Base-by-base conservation (phyloP, 176 grass and related monocot species). In the Calamus simplicifolius region DNA sequence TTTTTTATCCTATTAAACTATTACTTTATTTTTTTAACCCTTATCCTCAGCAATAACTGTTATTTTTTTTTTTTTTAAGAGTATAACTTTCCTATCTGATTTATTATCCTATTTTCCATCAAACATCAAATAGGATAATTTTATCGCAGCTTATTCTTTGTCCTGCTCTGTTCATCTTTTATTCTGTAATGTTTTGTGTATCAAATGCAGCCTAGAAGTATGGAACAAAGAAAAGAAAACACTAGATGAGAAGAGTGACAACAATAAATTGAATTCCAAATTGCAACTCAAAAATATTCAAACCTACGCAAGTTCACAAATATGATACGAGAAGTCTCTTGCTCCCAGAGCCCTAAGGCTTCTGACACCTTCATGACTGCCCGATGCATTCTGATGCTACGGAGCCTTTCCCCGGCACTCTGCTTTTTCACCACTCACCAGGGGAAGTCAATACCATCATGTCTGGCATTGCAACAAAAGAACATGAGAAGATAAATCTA, bases 371-470 rank as follows among this genome's bases (percentile, higher is more conserved):
- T 88, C 93, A 76, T 91, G 83, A 48, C 80, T 78, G 72, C 84
- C 78, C 61, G 73, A 69, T 55, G 68, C 72, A 57, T 78, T 98
- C 50, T 81, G 89, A 17, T 79, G 88, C 65, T 88, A 87, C 78
- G 93, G 75, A 82, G 70, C 81, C 79, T 98, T 87, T 51, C 93
- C 71, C 15, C 78, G 79, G 75, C 87, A 91, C 73, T 98, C 93
- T 59, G 93, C 93, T 83, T 84, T 88, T 67, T 98, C 93, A 52
- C 87, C 93, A 67, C 71, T 98, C 93, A 52, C 87, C 93, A 67
- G 93, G 87, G 29, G 93, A 91, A 58, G 93, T 98, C 75, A 98
- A 70, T 52, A 87, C 93, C 87, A 92, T 92, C 51, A 98, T 84
- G 85, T 98, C 93, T 35, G 93, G 93, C 50, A 98, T 76, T 1